These are phyloP conservation scores for Zasmidium citrigriseum DNA, from an alignment of 2,329 filamentous ascomycete species.

Conservation along the genomic window DNA sequence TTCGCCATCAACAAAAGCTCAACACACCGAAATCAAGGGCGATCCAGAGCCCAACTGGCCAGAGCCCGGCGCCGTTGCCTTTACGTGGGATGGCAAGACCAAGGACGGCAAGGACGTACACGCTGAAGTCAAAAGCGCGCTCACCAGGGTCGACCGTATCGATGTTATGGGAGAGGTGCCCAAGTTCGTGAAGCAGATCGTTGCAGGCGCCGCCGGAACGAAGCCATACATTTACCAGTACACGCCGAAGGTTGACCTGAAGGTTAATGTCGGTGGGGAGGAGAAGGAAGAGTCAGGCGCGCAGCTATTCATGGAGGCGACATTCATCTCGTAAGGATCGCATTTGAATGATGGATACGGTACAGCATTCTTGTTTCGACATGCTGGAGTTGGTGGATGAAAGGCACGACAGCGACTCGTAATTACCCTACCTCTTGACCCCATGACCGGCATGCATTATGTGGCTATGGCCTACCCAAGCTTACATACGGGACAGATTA, in stretches of 20 bases:
- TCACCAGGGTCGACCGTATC: slow-evolving; percentile 77
- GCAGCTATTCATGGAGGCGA: slow-evolving; percentile 80
- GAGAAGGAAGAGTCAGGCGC: slow-evolving; percentile 79
- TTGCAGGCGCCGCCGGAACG: slow-evolving; percentile 82
- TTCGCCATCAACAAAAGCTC: slow-evolving; percentile 62
- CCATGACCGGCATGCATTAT: not conserved
- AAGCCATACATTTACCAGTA: slow-evolving; percentile 99
- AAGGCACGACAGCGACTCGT: slow-evolving; percentile 59
- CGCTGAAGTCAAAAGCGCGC: slow-evolving; percentile 67
- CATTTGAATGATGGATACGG: no score
- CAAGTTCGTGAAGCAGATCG: slow-evolving; percentile 91
- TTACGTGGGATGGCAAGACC: slow-evolving; percentile 74
- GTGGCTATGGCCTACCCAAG: not conserved
- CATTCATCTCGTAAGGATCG: slow-evolving; percentile 74
- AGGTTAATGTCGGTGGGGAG: slow-evolving; percentile 81
- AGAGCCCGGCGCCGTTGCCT: slow-evolving; percentile 74
- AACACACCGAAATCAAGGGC: slow-evolving; percentile 68
- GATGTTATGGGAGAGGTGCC: slow-evolving; percentile 98
- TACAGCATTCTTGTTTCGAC: not conserved
- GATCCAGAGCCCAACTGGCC: slow-evolving; percentile 86
- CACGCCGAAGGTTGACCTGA: slow-evolving; percentile 70
- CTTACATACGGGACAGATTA: slow-evolving; percentile 40
- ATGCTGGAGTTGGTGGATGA: slow-evolving; percentile 54
- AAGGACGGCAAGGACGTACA: slow-evolving; percentile 74
- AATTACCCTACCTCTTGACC: slow-evolving; percentile 59